A percentile compares a stretch with the other conserved stretches of the same genome.
Conservation (phyloP, 495 filamentous ascomycete species). For the Hypoxylon cercidicola region DNA sequence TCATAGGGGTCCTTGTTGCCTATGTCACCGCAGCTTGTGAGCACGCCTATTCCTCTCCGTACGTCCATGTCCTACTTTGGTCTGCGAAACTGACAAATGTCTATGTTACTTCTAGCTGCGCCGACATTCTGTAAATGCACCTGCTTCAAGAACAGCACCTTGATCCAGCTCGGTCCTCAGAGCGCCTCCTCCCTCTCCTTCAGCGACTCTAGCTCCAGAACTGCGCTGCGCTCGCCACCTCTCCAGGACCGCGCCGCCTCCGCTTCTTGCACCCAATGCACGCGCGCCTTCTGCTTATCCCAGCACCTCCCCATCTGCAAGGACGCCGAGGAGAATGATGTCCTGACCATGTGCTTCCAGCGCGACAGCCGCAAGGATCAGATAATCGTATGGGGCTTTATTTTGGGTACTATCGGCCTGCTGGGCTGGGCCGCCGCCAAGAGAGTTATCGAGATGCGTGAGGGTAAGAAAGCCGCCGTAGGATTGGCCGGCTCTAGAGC, state of each 20-base stretch:
- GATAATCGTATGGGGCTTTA: slow-evolving; percentile 92
- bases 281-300: slow-evolving; percentile 85
- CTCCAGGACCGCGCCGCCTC: slow-evolving; percentile 45
- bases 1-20: slow-evolving; percentile 47
- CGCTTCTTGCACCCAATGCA: slow-evolving; percentile 81
- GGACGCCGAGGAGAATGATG: slow-evolving; percentile 83
- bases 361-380: slow-evolving; percentile 89
- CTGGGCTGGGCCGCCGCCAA: slow-evolving; percentile 79
- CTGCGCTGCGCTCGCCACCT: slow-evolving; percentile 7
- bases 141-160: slow-evolving; percentile 89
- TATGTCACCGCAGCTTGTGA: slow-evolving; percentile 50
- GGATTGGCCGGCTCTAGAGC: slow-evolving; percentile 15
- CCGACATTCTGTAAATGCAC: slow-evolving; percentile 98
- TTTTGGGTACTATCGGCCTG: slow-evolving; percentile 84
- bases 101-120: slow-evolving; percentile 50
- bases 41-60: slow-evolving; percentile 34
- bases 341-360: slow-evolving; percentile 92
- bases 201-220: slow-evolving; percentile 33
- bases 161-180: slow-evolving; percentile 74
- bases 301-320: slow-evolving; percentile 90
- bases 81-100: background rate
- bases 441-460: slow-evolving; percentile 65
- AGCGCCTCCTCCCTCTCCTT: slow-evolving; percentile 44
- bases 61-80: slow-evolving; percentile 9
- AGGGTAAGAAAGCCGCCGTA: slow-evolving; percentile 36